Evolutionary conservation across 2,329 filamentous ascomycete species (phyloP).

Genomic region (Exophiala lecanii-corni): DNA sequence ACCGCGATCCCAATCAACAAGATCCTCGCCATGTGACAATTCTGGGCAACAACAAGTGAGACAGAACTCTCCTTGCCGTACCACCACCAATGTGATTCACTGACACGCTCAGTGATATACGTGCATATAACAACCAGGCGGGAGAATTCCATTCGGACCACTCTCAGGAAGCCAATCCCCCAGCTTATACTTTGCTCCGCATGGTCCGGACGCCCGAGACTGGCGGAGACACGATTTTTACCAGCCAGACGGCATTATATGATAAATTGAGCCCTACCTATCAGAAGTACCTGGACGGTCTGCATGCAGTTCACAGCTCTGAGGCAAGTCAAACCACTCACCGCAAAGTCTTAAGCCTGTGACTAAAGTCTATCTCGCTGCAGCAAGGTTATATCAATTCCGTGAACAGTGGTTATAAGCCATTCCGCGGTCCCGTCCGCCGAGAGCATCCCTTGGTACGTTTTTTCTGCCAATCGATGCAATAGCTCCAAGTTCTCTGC

Average conservation of each 20-base stretch:
- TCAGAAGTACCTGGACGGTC: slow-evolving; percentile 24
- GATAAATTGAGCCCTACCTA: slow-evolving; percentile 27
- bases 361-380: background rate
- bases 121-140: slow-evolving; percentile 18
- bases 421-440: slow-evolving; percentile 21
- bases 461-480: too few relatives aligned
- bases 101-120: slow-evolving; percentile 22
- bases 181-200: slow-evolving; percentile 26
- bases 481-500: too few relatives aligned
- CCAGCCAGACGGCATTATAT: slow-evolving; percentile 27
- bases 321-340: slow-evolving; percentile 9
- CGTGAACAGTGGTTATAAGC: slow-evolving; percentile 21
- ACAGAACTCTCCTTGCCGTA: too few relatives aligned
- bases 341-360: background rate
- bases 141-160: slow-evolving; percentile 27
- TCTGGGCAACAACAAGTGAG: slow-evolving; percentile 25
- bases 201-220: slow-evolving; percentile 21
- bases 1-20: slow-evolving; percentile 26
- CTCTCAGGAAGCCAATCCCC: slow-evolving; percentile 27
- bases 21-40: slow-evolving; percentile 28
- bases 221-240: slow-evolving; percentile 28
- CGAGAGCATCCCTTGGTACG: slow-evolving; percentile 22
- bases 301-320: slow-evolving; percentile 26
- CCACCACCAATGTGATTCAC: slow-evolving; percentile 4
- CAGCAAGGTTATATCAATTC: slow-evolving; percentile 18